phyloP scores from a whole-genome alignment of 306 rosid species.

The Cicer pinnatifidum region DNA sequence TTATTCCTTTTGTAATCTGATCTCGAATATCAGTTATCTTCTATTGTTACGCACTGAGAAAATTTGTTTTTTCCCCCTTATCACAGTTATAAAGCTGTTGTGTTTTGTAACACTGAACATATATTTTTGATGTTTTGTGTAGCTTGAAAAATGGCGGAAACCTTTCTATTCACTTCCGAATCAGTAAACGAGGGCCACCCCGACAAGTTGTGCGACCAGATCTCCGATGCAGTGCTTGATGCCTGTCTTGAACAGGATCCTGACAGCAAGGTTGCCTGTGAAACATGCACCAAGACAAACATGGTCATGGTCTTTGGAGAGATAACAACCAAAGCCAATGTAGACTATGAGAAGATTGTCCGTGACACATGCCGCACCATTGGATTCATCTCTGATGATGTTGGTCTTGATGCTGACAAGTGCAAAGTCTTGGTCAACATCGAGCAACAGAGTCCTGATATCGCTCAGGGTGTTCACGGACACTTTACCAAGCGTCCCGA shows the following conservation, averaged over 20 bases:
- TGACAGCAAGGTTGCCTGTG: constrained; percentile 99
- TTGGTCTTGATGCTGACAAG: constrained; percentile 97
- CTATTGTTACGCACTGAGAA: constrained; percentile 6
- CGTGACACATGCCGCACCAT: constrained; percentile 91
- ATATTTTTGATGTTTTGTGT: constrained; percentile 40
- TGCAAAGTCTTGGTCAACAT: constrained; percentile 99
- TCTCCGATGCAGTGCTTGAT: constrained; percentile 98
- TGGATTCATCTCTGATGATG: constrained; percentile 91
- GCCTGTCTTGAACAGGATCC: constrained; percentile 98
- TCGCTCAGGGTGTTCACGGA: constrained; percentile 99
- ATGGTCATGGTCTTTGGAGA: constrained; percentile 99
- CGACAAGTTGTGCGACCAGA: constrained; percentile 99
- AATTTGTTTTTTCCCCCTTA: not conserved
- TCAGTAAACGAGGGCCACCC: constrained; percentile 99
- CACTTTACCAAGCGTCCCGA: constrained; percentile 99
- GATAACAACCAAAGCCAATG: constrained; percentile 96
- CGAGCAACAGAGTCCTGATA: constrained; percentile 99
- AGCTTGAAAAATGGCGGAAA: constrained; percentile 83
- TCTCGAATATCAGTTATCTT: constrained; percentile 3
- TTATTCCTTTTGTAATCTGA: constrained; percentile 25
- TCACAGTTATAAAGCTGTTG: constrained; percentile 10
- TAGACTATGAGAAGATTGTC: constrained; percentile 95
- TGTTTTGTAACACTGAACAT: constrained; percentile 30
- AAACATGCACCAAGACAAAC: constrained; percentile 98
- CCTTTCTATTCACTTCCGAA: constrained; percentile 94